Conservation (phyloP, 2,329 filamentous ascomycete genomes). For the Trichocomaceae sp. region DNA sequence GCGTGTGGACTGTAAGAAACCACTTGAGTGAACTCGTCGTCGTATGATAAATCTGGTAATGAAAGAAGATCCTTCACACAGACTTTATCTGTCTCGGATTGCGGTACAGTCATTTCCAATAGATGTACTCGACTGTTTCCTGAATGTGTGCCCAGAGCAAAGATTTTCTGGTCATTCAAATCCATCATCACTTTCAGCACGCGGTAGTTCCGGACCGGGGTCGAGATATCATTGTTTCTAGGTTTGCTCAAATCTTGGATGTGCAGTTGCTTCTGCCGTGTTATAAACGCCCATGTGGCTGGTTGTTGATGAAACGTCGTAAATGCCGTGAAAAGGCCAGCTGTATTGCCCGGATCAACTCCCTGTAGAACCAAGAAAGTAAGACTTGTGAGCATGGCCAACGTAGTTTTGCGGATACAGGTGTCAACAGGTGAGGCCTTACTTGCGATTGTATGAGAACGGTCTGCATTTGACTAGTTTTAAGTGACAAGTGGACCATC, state of each 20-base stretch:
- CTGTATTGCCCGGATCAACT: slow-evolving; percentile 17
- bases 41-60: slow-evolving; percentile 8
- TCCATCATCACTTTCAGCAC: slow-evolving; percentile 23
- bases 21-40: slow-evolving; percentile 9
- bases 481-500: slow-evolving; percentile 7
- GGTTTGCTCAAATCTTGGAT: slow-evolving; percentile 16
- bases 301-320: slow-evolving; percentile 18
- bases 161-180: slow-evolving; percentile 17
- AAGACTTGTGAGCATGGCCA: not conserved
- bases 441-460: slow-evolving; percentile 5
- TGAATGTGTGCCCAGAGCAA: slow-evolving; percentile 19
- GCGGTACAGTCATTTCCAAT: slow-evolving; percentile 18
- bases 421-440: not conserved
- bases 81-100: slow-evolving; percentile 7
- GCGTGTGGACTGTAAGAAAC: slow-evolving; percentile 2
- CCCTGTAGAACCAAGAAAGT: too few relatives aligned
- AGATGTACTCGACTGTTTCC: slow-evolving; percentile 20
- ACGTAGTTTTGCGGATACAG: not conserved
- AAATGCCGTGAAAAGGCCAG: slow-evolving; percentile 26
- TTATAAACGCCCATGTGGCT: slow-evolving; percentile 21
- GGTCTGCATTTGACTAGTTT: not conserved
- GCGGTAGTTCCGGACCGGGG: slow-evolving; percentile 23
- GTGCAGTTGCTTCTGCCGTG: slow-evolving; percentile 22
- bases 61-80: slow-evolving; percentile 1
- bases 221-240: slow-evolving; percentile 11